Evolutionary conservation across 2,329 filamentous ascomycete species (phyloP), one percentile per base, ranked within the genome.

Genomic region (Claviceps paspali): DNA sequence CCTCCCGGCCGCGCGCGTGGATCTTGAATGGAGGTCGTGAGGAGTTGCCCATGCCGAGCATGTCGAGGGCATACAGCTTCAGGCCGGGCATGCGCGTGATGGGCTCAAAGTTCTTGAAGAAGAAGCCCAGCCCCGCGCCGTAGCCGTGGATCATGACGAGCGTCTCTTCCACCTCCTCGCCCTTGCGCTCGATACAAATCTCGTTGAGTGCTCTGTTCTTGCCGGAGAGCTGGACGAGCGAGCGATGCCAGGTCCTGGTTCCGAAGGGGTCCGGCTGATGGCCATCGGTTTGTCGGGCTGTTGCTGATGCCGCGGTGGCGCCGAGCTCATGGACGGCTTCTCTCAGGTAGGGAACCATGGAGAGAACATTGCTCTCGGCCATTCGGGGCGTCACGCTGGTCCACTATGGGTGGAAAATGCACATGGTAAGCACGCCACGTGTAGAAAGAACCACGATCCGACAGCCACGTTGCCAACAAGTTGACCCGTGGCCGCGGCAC

Each of bases 61-160:
- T 76, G 52, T 98, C 88, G n/a, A 98, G 65, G 1, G 88, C 85
- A 54, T 91, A 96, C 14, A 98, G 62, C 51, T 84, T 87, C 77
- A 91, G 92, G 21, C 87, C 86, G 21, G 70, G 66, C 1, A 76
- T 63, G 14, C 87, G 76, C 32, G 80, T 87, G 24, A 98, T 62
- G 5, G 79, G 76, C 57, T 98, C 91, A 42, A 93, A 94, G 55
- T 98, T 98, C 62, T 91, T 88, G 68, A 95, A 98, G 67, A 93
- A 98, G 61, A 98, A 96, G 17, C 88, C 91, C 1, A 98, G 69
- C 1, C 91, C 91, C 2, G 91, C 91, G 33, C 91, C 91, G 57
- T 98, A 98, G 43, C 91, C 91, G 54, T 98, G 91, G 4, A 98
- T 65, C 75, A 98, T 93, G 31, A 98, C 88, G 12, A 98, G 67